Base-by-base conservation (phyloP, 208 protist genomes). In the Acanthamoeba castellanii region DNA sequence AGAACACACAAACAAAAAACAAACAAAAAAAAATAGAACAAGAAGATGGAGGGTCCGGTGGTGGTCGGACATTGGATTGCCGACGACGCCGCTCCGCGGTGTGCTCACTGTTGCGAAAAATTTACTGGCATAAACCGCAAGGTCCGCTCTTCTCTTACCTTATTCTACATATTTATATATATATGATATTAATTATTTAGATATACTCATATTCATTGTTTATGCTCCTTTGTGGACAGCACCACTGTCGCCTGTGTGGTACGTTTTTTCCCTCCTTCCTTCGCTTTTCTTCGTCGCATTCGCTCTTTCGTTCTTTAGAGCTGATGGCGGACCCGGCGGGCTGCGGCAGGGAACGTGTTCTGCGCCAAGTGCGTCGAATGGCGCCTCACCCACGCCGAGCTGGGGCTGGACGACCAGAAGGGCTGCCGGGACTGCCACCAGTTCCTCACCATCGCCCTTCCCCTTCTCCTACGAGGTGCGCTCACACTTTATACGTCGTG, bases 361-460 rank as follows among this genome's bases (percentile, higher is more conserved):
- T 78, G 70, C 18, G 70, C 70, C 70, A 78, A 78, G n/a, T 78
- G 70, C 70, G 70, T 78, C 9, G 13, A 78, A n/a, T 78, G 70
- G 70, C 18, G 70, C 30, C 70, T 78, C 32, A 78, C 70, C 11
- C 30, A 42, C 32, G 32, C 34, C 32, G 70, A 78, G 30, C 70
- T 78, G 70, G 70, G 70, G 11, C 70, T 78, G 70, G 13, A 78
- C 32, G 70, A 78, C 18, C 70, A 78, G 34, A 78, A 78, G 34
- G 70, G 70, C 70, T 78, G 70, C 70, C n/a, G 42, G 70, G 11
- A 4, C 16, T 78, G 70, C 70, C 70, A 42, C 34, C 3, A 27
- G 9, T 78, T 78, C 34, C 70, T 78, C 70, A 45, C 11, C 34
- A n/a, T 78, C 34, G 4, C 11, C 34, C 32, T 78, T n/a, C 70